Conservation (phyloP, 352 stramenopile genomes). For the Pythium scleroteichum region DNA sequence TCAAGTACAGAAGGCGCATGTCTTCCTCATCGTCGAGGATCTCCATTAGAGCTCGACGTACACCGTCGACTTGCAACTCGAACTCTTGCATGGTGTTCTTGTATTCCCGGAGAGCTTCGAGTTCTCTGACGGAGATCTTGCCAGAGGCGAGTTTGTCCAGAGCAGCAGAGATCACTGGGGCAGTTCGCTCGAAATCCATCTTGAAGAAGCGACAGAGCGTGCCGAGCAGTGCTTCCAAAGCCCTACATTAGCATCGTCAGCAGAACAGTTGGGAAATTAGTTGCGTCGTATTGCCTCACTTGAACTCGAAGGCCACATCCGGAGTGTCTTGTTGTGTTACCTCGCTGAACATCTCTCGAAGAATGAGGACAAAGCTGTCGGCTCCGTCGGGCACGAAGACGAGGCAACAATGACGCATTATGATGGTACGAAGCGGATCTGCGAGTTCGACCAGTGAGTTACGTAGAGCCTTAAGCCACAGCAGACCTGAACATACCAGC, state of each 20-base stretch:
- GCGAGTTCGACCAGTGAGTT: too few species aligned
- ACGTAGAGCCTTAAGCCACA: too few species aligned
- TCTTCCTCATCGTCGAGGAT: slow-evolving; percentile 75
- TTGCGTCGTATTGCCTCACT: too few species aligned
- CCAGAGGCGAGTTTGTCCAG: slow-evolving; percentile 54
- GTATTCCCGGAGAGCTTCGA: slow-evolving; percentile 63
- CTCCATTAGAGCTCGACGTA: slow-evolving; percentile 65
- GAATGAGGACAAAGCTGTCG: slow-evolving; percentile 59
- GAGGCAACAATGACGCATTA: slow-evolving; percentile 56
- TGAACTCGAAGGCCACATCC: too few species aligned
- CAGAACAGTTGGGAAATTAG: too few species aligned
- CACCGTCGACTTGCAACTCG: slow-evolving; percentile 57
- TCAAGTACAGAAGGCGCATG: slow-evolving; percentile 62
- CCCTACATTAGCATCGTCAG: slow-evolving; percentile 7
- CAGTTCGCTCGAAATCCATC: slow-evolving; percentile 42
- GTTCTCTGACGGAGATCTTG: slow-evolving; percentile 42
- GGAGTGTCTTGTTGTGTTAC: too few species aligned
- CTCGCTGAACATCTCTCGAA: slow-evolving; percentile 48
- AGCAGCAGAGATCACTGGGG: slow-evolving; percentile 42
- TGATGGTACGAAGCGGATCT: slow-evolving; percentile 68
- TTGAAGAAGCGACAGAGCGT: slow-evolving; percentile 64
- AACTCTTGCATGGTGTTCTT: slow-evolving; percentile 79
- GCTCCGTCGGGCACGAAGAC: slow-evolving; percentile 46
- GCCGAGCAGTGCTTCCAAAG: slow-evolving; percentile 42
- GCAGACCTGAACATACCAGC: slow-evolving; percentile 36